Percentiles rank a stretch among this genome's conserved stretches.
phyloP scores from a whole-genome alignment of 1,139 yeast species.

The Scheffersomyces cryptocercus region DNA sequence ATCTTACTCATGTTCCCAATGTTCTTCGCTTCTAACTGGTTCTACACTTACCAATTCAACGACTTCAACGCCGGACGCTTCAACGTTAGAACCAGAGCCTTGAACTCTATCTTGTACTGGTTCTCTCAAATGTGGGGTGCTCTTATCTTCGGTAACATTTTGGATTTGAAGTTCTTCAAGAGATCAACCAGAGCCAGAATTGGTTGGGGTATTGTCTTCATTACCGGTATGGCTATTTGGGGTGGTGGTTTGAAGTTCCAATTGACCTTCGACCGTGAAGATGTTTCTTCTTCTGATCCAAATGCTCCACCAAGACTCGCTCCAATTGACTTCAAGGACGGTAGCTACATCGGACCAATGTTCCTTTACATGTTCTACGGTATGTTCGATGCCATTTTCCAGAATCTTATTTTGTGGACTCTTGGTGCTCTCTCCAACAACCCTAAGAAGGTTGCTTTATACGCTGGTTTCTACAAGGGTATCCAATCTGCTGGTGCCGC shows the following conservation, averaged over 20 bases:
- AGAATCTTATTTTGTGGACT: slow-evolving; percentile 55
- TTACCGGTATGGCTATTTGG: slow-evolving; percentile 53
- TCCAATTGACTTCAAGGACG: slow-evolving; percentile 48
- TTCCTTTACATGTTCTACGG: slow-evolving; percentile 65
- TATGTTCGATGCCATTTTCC: slow-evolving; percentile 57
- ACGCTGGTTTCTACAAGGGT: slow-evolving; percentile 65
- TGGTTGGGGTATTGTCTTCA: slow-evolving; percentile 46
- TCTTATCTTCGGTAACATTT: slow-evolving; percentile 43
- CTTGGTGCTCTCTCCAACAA: slow-evolving; percentile 61
- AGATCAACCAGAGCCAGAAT: slow-evolving; percentile 49
- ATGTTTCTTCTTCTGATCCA: slow-evolving; percentile 17
- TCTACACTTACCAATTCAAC: slow-evolving; percentile 64
- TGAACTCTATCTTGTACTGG: slow-evolving; percentile 64
- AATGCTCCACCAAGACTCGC: slow-evolving; percentile 14
- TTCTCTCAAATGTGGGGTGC: slow-evolving; percentile 62
- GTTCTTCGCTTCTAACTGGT: slow-evolving; percentile 67
- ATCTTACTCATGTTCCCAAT: slow-evolving; percentile 54
- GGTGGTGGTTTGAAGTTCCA: slow-evolving; percentile 64
- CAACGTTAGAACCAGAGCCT: slow-evolving; percentile 59
- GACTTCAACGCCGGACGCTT: slow-evolving; percentile 58
- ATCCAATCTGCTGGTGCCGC: slow-evolving; percentile 67
- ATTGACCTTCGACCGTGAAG: slow-evolving; percentile 42
- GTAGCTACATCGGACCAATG: slow-evolving; percentile 56
- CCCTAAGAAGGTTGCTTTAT: slow-evolving; percentile 56
- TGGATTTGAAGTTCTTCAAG: slow-evolving; percentile 44